These are phyloP conservation scores for Hyaloperonospora arabidopsidis DNA, from an alignment of 352 stramenopile genomes.

Conservation along the genomic window DNA sequence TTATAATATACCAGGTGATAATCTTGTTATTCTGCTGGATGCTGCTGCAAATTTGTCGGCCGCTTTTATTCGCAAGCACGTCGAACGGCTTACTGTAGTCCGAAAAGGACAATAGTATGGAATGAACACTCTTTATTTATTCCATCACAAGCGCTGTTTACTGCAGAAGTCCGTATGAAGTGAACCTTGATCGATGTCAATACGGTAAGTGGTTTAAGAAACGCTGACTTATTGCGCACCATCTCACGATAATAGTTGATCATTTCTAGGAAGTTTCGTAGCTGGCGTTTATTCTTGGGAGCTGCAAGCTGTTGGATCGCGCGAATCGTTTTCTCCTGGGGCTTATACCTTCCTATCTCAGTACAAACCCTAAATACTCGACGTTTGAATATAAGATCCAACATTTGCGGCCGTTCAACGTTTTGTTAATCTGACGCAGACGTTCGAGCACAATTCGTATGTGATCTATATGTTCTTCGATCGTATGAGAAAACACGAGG, in stretches of 20 bases:
- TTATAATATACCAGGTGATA: constrained; percentile 9
- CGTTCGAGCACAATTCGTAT: no score
- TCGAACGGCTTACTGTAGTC: constrained; percentile 3
- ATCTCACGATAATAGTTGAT: constrained; percentile 10
- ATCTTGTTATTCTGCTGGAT: constrained; percentile 6
- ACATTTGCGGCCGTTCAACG: no score
- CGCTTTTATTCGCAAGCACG: constrained; percentile 1
- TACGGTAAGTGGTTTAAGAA: neutral
- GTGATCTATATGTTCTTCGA: no score
- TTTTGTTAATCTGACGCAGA: no score
- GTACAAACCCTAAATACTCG: neutral
- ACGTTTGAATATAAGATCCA: no score
- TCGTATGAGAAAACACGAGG: no score
- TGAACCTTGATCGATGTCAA: constrained; percentile 6
- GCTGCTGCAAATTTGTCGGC: neutral
- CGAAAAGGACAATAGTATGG: constrained; percentile 1
- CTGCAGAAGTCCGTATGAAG: constrained; percentile 2
- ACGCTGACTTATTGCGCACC: constrained; percentile 7
- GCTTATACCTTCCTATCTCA: neutral
- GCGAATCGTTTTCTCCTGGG: neutral
- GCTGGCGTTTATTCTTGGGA: neutral
- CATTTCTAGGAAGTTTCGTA: constrained; percentile 3
- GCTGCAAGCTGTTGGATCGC: neutral
- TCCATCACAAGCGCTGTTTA: neutral
- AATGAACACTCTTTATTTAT: constrained; percentile 7